Percentiles rank a stretch among this genome's conserved stretches.
phyloP scores from a whole-genome alignment of 805 yeast genomes.

The Blastobotrys parvus region DNA sequence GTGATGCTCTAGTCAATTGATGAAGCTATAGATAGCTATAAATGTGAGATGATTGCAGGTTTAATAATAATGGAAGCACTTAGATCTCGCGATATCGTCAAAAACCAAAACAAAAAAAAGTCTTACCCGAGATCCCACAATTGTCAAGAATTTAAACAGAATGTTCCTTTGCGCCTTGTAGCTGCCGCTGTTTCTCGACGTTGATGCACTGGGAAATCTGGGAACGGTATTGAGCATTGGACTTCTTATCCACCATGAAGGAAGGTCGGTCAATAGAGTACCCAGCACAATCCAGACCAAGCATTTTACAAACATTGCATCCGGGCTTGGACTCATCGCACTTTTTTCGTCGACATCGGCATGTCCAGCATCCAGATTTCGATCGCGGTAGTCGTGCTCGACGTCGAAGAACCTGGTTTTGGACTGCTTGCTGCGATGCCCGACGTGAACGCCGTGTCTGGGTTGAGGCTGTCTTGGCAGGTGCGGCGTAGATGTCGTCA shows the following conservation, averaged over 20 bases:
- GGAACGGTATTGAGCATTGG: constrained; percentile 7
- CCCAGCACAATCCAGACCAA: constrained; percentile 52
- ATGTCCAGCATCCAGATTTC: constrained; percentile 70
- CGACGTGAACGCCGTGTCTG: too few species aligned
- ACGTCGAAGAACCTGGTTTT: neutral
- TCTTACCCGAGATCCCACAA: too few species aligned
- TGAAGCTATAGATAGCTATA: too few species aligned
- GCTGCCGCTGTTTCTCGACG: neutral
- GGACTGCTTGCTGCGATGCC: too few species aligned
- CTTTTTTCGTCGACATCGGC: constrained; percentile 62
- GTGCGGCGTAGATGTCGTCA: too few species aligned
- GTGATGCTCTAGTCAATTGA: constrained; percentile 71
- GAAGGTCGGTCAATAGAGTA: constrained; percentile 43
- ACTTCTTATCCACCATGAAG: constrained; percentile 38
- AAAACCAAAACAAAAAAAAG: too few species aligned
- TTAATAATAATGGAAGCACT: too few species aligned
- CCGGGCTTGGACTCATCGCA: constrained; percentile 59
- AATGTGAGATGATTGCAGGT: too few species aligned
- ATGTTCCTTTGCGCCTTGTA: too few species aligned
- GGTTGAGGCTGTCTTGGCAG: too few species aligned
- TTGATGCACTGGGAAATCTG: constrained; percentile 3
- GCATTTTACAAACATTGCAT: constrained; percentile 49
- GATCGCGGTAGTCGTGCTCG: constrained; percentile 29
- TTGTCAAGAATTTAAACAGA: too few species aligned
- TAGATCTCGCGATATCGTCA: too few species aligned